These are phyloP conservation scores for Boletus subluridellus DNA, from an alignment of 1,284 basidiomycete species.

Conservation along the genomic window DNA sequence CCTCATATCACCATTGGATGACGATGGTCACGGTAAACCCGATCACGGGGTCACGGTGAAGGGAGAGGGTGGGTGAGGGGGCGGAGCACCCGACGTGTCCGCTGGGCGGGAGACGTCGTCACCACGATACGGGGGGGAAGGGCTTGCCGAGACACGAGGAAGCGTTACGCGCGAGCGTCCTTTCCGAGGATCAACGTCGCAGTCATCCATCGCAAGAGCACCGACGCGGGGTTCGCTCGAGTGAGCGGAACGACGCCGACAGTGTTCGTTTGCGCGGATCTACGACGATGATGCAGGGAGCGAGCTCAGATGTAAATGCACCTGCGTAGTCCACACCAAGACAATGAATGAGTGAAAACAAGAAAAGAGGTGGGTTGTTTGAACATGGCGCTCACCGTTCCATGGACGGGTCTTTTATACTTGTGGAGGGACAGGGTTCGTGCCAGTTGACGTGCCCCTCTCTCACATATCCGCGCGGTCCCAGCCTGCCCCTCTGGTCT, in stretches of 20 bases:
- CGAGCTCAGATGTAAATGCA: constrained; percentile 16
- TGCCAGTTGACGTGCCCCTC: not conserved
- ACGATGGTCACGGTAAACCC: not conserved
- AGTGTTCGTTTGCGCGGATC: constrained; percentile 37
- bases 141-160: constrained; percentile 6
- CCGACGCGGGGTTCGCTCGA: constrained; percentile 28
- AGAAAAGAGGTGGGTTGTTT: constrained; percentile 1
- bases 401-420: constrained; percentile 18
- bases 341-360: constrained; percentile 1
- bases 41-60: not conserved
- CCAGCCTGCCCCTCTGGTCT: not conserved
- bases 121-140: not conserved
- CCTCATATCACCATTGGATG: not conserved
- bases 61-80: not conserved
- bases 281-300: constrained; percentile 42
- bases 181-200: constrained; percentile 47
- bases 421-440: not conserved
- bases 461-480: constrained; percentile 5
- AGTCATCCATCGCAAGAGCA: constrained; percentile 75
- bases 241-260: constrained; percentile 27
- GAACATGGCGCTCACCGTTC: constrained; percentile 16
- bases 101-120: not conserved
- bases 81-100: not conserved
- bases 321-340: constrained; percentile 11
- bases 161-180: constrained; percentile 17